Percentiles rank a stretch among this genome's conserved stretches.
Evolutionary conservation across 495 filamentous ascomycete species (phyloP).

Genomic region (Lophiostoma macrostomum): DNA sequence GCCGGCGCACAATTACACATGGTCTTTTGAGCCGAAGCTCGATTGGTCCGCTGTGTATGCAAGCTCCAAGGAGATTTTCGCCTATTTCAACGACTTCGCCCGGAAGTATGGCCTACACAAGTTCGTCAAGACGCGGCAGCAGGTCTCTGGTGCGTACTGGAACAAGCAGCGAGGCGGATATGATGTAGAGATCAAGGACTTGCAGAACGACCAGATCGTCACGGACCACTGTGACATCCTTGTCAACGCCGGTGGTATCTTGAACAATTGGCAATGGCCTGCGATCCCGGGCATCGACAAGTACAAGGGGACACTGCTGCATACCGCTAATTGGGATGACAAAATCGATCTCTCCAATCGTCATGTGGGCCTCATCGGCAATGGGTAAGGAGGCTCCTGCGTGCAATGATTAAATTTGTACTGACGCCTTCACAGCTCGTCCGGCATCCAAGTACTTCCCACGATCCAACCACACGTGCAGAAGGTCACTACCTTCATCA

Average conservation of each 20-base stretch:
- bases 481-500: conserved; percentile 38
- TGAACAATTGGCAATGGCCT: conserved; percentile 42
- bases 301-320: conserved; percentile 36
- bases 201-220: conserved; percentile 26
- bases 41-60: conserved; percentile 45
- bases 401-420: neutral
- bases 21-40: conserved; percentile 44
- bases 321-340: conserved; percentile 39
- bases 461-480: conserved; percentile 28
- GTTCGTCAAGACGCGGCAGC: conserved; percentile 37
- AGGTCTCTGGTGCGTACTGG: conserved; percentile 38
- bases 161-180: conserved; percentile 37
- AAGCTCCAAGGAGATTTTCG: conserved; percentile 35
- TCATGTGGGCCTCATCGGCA: conserved; percentile 35
- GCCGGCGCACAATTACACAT: conserved; percentile 42
- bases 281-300: conserved; percentile 37
- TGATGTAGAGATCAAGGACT: conserved; percentile 37
- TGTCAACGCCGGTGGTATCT: conserved; percentile 37
- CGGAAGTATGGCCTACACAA: conserved; percentile 39
- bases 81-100: conserved; percentile 40
- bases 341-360: conserved; percentile 31
- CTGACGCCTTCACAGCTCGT: conserved; percentile 33
- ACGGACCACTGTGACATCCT: conserved; percentile 37
- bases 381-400: conserved; percentile 31
- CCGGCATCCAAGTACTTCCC: conserved; percentile 38